These are phyloP conservation scores for Xylaria longipes DNA, from an alignment of 495 filamentous ascomycete species.

Conservation along the genomic window DNA sequence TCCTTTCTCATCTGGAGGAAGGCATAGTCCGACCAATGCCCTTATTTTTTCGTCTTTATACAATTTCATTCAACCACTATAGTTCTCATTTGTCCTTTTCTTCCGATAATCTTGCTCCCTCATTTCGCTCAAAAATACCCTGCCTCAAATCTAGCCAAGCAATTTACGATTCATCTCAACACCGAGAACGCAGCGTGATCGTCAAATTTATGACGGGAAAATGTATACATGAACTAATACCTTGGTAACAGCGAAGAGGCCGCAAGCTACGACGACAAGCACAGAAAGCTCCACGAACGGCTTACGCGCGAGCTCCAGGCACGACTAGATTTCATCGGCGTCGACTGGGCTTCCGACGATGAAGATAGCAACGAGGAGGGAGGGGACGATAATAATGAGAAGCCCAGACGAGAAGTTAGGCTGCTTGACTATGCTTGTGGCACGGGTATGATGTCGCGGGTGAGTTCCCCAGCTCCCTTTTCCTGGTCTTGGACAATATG, in stretches of 20 bases:
- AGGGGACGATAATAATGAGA: slow-evolving; percentile 16
- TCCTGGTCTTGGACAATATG: neutral
- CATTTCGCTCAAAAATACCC: neutral
- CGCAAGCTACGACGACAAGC: slow-evolving; percentile 48
- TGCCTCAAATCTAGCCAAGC: neutral
- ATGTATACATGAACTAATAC: neutral
- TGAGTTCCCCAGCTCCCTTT: slow-evolving; percentile 37
- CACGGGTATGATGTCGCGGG: slow-evolving; percentile 66
- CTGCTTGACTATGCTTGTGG: slow-evolving; percentile 82
- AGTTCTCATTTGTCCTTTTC: neutral
- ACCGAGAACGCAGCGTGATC: neutral
- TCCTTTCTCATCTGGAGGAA: neutral
- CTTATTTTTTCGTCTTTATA: neutral
- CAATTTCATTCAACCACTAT: neutral
- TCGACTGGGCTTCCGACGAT: slow-evolving; percentile 59
- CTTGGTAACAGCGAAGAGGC: slow-evolving; percentile 45
- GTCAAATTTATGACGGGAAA: neutral
- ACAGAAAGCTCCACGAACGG: slow-evolving; percentile 45
- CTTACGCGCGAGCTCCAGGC: slow-evolving; percentile 56
- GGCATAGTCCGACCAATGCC: neutral
- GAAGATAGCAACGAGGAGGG: slow-evolving; percentile 42
- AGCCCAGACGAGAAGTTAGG: slow-evolving; percentile 55
- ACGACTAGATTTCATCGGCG: slow-evolving; percentile 67
- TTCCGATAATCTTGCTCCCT: neutral
- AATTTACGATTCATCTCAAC: neutral